Evolutionary conservation across 1,139 yeast species (phyloP), one percentile per base, ranked within the genome.

Genomic region (Meyerozyma sp.): DNA sequence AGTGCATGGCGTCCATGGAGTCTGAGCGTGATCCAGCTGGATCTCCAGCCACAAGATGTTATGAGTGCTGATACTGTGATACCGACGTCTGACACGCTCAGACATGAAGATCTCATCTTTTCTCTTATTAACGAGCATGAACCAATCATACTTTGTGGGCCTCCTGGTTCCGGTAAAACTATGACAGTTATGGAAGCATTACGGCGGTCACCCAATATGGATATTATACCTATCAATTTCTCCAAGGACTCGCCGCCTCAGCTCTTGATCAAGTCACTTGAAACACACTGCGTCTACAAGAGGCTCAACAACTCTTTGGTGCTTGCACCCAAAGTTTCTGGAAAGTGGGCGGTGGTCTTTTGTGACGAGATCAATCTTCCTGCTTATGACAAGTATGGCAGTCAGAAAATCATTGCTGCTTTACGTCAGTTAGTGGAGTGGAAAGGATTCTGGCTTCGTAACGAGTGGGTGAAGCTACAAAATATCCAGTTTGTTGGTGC

Each of bases 141-240:
- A 40, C 80, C 95, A 0, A 61, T 89, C 21, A 68, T 93, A 28
- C 69, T 93, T 29, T 90, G 96, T 65, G 98, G 98, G 5, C 98
- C 98, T 0, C 98, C 98, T 0, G 98, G 98, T 3, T 85, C 96
- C 0, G 98, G 98, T 49, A 93, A 93, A 58, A 91, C 98, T 0
- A 91, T 91, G 98, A 82, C 93, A 0, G 64, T 93, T 26, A 74
- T 87, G 51, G 81, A 84, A 43, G 82, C 90, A 0, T 62, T 93
- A 39, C 68, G 87, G 41, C 73, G 72, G 44, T 71, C 84, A 0
- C 75, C 82, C 0, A 69, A 73, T 25, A 67, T 81, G 46, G 87
- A 83, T 34, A 68, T 88, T 5, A 71, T 83, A 2, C 79, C 89
- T 1, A 63, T 93, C 51, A 91, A 90, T 56, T 90, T 91, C 56